Evolutionary conservation across 441 rosid species (phyloP), one percentile per base, ranked within the genome.

Genomic region (Dalechampia spathulata): DNA sequence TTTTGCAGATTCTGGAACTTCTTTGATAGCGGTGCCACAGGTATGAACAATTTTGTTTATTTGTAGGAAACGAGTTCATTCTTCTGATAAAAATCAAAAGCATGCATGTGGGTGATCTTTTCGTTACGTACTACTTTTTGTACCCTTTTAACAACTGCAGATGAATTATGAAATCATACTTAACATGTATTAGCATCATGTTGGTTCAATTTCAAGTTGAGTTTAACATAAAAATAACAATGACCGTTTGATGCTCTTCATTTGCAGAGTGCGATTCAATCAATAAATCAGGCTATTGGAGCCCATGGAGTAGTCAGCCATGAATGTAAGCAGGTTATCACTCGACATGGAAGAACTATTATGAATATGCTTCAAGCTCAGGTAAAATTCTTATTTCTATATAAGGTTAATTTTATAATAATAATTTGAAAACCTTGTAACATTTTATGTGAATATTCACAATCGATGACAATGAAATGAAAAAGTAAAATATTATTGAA

Each of bases 1-100:
- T 13, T 78, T 89, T 56, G 88, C 85, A 44, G 92, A 89, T 71
- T 89, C 95, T 10, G 92, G 97, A 60, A 89, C 97, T 61, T 89
- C 97, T 20, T 63, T 89, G 77, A 58, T 89, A 73, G 80, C 90
- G 9, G 90, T 95, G 54, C 96, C 96, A 42, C 77, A 85, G 60
- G 96, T 89, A 68, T 12, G 72, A 61, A 51, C 41, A 37, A 25
- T 28, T 11, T 23, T 44, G 32, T 3, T 3, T 32, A 32, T 22
- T 45, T 26, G n/a, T n/a, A n/a, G n/a, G n/a, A n/a, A n/a, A n/a
- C n/a, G n/a, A n/a, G n/a, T n/a, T n/a, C n/a, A n/a, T n/a, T n/a
- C n/a, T 46, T 37, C 16, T 45, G 27, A 47, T 23, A 2, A 32
- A 32, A 58, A 23, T n/a, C 32, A n/a, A 26, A n/a, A n/a, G n/a